Conservation (phyloP, 192 early-diverging fungal genomes). For the Coemansia asiatica region DNA sequence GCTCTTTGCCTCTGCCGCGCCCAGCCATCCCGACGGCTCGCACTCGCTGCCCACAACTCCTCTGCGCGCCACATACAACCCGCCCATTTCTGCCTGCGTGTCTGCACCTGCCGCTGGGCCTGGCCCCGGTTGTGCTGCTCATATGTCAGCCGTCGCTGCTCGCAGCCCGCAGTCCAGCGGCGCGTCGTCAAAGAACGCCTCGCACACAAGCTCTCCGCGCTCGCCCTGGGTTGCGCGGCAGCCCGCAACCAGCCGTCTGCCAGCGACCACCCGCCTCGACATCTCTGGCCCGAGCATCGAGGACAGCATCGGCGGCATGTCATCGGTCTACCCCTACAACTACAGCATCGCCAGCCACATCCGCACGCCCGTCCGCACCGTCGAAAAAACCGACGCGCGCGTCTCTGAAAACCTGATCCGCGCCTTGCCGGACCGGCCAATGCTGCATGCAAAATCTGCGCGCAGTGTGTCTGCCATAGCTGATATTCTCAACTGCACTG, state of each 20-base stretch:
- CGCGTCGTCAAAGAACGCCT: conserved; percentile 21
- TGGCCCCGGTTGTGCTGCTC: conserved; percentile 4
- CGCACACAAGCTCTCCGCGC: conserved; percentile 24
- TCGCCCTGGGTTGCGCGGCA: conserved; percentile 29
- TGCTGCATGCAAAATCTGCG: conserved; percentile 43
- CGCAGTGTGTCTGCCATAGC: conserved; percentile 55
- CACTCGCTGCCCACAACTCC: conserved; percentile 52
- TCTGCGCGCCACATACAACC: conserved; percentile 27
- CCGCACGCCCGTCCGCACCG: conserved; percentile 35
- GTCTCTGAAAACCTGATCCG: conserved; percentile 14
- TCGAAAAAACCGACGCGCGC: conserved; percentile 9
- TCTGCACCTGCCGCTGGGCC: neutral
- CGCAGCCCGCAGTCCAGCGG: conserved; percentile 24
- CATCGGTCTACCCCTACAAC: conserved; percentile 50
- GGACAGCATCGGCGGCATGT: conserved; percentile 45
- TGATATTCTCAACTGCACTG: conserved; percentile 55
- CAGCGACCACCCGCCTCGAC: conserved; percentile 14
- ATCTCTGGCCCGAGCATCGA: conserved; percentile 36
- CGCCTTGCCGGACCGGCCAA: conserved; percentile 16
- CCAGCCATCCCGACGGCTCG: conserved; percentile 22
- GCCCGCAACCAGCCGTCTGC: neutral
- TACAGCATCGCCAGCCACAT: conserved; percentile 55
- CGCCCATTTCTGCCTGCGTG: neutral
- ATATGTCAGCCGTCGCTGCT: neutral
- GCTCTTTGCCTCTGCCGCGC: conserved; percentile 22